Percentiles rank a stretch among this genome's conserved stretches.
These are phyloP conservation scores for Antrodiella citrinella DNA, from an alignment of 768 basidiomycete genomes.

Conservation along the genomic window DNA sequence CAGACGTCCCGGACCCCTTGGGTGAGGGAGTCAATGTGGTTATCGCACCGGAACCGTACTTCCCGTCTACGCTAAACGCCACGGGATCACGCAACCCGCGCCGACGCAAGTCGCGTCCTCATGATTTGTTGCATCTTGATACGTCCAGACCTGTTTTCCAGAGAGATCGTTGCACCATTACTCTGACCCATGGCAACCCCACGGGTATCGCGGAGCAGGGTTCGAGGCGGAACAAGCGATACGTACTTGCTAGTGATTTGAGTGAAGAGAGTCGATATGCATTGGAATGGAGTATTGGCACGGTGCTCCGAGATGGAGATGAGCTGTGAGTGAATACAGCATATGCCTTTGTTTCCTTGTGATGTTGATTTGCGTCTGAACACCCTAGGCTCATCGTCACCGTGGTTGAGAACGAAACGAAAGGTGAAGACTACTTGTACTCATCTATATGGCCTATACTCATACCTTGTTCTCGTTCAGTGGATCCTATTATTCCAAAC, in stretches of 20 bases:
- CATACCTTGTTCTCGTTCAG: slow-evolving; percentile 23
- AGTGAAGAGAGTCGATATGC: slow-evolving; percentile 93
- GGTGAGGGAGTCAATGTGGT: slow-evolving; percentile 92
- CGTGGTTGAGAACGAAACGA: slow-evolving; percentile 87
- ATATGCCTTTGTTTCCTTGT: not conserved
- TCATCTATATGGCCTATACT: not conserved
- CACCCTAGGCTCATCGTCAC: slow-evolving; percentile 80
- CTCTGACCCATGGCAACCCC: slow-evolving; percentile 81
- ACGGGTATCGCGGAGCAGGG: slow-evolving; percentile 37
- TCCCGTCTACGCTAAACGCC: slow-evolving; percentile 61
- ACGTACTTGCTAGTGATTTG: slow-evolving; percentile 90
- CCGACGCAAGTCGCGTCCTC: slow-evolving; percentile 52
- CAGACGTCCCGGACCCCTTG: slow-evolving; percentile 61
- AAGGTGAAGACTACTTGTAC: slow-evolving; percentile 42
- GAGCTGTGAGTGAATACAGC: slow-evolving; percentile 47
- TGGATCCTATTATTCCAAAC: slow-evolving; percentile 64
- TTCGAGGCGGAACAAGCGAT: slow-evolving; percentile 53
- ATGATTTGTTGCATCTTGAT: slow-evolving; percentile 55
- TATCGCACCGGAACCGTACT: slow-evolving; percentile 77
- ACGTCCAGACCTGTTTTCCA: slow-evolving; percentile 82
- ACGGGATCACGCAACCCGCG: slow-evolving; percentile 29
- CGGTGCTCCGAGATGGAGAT: slow-evolving; percentile 91
- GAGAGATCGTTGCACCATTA: slow-evolving; percentile 87
- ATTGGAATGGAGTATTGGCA: slow-evolving; percentile 97
- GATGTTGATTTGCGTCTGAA: slow-evolving; percentile 4